Evolutionary conservation across 192 early-diverging fungal species (phyloP), one percentile per base, ranked within the genome.

Genomic region (Coemansia sp.): DNA sequence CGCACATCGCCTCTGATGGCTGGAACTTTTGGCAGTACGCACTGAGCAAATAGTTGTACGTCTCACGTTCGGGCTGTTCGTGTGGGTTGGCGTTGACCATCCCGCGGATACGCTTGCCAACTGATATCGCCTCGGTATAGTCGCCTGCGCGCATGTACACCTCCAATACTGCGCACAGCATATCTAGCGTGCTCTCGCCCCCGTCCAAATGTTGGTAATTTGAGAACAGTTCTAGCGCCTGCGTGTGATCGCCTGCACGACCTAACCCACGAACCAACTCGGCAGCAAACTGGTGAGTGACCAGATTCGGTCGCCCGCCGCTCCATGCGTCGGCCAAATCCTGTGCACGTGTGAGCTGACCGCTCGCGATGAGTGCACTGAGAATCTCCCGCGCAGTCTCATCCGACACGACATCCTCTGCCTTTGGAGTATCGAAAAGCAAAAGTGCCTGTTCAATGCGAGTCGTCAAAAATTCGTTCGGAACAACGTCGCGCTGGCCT

Each of bases 41-140:
- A 14, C 51, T 65, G 39, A 81, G 56, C 73, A 81, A 57, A 19
- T 35, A 43, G 45, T 72, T 71, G 63, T 69, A 81, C 11, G 71
- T 63, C 8, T 57, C 57, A 22, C 60, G 69, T 6, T 32, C 56
- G 1, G 70, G 75, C 50, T 68, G 32, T 22, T 8, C 56, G 47
- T 15, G 11, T 37, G 29, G 25, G 38, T 37, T 45, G 14, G 60
- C 66, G 29, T 23, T 58, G 5, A 72, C 67, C 27, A 76, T 61
- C 5, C 65, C 69, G 21, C 77, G 67, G 29, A 80, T 63, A 14
- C 77, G 68, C 55, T 74, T 80, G 49, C 66, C 60, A n/a, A 76
- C 79, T 24, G 79, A 81, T 5, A 76, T 59, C 9, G 73, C 79
- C 60, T 81, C 79, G 2, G 67, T 62, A 23, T 56, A 76, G 66